Percentiles rank a stretch among this genome's conserved stretches.
Evolutionary conservation across 192 early-diverging fungal species (phyloP).

Genomic region (Backusella luteola): DNA sequence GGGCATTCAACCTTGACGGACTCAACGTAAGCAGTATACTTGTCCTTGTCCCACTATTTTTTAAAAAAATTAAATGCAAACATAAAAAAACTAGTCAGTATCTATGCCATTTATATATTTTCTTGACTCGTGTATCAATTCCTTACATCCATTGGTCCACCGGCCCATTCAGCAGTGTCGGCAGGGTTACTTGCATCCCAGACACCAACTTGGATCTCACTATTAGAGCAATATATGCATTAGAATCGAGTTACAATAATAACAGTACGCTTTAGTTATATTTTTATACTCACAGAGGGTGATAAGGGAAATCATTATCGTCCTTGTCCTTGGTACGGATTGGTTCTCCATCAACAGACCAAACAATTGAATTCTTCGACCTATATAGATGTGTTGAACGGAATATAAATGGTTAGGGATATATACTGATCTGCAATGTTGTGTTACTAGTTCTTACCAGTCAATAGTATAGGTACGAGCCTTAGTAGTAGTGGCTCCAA

Average conservation of each 20-base stretch:
- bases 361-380: conserved; percentile 26
- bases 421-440: not conserved
- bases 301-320: conserved; percentile 12
- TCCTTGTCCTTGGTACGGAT: conserved; percentile 24
- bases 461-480: conserved; percentile 43
- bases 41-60: not conserved
- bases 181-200: conserved; percentile 35
- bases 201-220: conserved; percentile 35
- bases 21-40: not conserved
- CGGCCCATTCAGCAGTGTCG: conserved; percentile 25
- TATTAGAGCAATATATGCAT: not conserved
- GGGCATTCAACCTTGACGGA: conserved; percentile 1
- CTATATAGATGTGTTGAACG: not conserved
- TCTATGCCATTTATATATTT: not conserved
- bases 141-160: conserved; percentile 28
- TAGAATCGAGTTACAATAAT: conserved; percentile 25
- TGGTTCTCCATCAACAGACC: conserved; percentile 38
- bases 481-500: conserved; percentile 12
- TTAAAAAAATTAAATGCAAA: not conserved
- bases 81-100: not conserved
- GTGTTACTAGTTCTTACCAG: conserved; percentile 19
- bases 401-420: not conserved
- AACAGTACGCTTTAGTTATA: not conserved
- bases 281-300: conserved; percentile 21
- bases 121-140: not conserved